Evolutionary conservation across 2,329 filamentous ascomycete species (phyloP).

Genomic region (Monilinia aucupariae): DNA sequence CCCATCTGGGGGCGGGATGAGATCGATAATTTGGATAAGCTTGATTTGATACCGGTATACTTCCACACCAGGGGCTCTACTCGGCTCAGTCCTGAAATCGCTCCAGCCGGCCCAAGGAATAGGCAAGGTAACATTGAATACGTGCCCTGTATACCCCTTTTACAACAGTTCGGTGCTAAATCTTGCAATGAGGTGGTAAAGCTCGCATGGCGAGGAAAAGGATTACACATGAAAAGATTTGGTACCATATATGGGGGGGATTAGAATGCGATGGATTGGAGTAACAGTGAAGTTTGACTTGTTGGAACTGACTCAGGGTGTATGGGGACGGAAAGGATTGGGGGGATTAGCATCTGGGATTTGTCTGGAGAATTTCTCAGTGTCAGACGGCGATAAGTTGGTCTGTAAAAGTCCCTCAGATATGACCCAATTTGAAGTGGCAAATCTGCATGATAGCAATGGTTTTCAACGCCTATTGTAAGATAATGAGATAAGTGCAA

Average conservation of each 20-base stretch:
- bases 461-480: neutral
- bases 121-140: neutral
- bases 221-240: too few relatives aligned
- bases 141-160: neutral
- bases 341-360: too few relatives aligned
- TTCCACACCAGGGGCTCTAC: neutral
- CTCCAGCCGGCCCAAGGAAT: neutral
- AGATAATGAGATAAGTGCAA: neutral
- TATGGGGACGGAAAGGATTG: too few relatives aligned
- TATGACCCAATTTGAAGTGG: neutral
- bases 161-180: too few relatives aligned
- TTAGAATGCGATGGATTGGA: too few relatives aligned
- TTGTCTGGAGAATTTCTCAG: too few relatives aligned
- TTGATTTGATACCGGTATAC: neutral
- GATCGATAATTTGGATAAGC: neutral
- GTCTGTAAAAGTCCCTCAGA: neutral
- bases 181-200: neutral
- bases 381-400: too few relatives aligned
- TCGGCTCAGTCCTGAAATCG: neutral
- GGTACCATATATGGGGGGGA: neutral
- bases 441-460: neutral
- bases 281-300: too few relatives aligned
- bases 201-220: neutral
- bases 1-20: constrained; percentile 3
- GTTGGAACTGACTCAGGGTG: neutral